Conservation (phyloP, 179 eudicot genomes). For the Spinacia oleracea region DNA sequence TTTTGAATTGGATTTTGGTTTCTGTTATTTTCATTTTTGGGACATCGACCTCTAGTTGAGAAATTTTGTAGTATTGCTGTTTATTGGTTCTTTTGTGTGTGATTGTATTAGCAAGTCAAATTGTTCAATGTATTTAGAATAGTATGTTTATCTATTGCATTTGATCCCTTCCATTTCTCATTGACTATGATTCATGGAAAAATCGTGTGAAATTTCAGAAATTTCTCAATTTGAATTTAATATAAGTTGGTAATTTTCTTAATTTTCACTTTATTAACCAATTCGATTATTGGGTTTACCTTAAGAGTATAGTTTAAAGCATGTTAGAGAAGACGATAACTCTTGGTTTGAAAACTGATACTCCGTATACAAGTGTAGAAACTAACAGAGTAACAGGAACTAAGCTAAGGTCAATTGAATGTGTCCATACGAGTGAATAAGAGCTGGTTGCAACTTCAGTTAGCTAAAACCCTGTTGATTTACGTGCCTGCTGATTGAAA, state of each 20-base stretch:
- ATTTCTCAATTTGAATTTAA: not conserved
- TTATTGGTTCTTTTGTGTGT: not conserved
- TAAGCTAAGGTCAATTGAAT: not conserved
- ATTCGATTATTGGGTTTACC: not conserved
- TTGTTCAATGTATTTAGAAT: not conserved
- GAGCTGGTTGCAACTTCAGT: not conserved
- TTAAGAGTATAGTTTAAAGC: not conserved
- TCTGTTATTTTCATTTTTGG: not conserved
- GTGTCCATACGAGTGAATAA: not conserved
- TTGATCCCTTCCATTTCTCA: not conserved
- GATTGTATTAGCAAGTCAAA: not conserved
- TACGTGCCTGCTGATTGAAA: not conserved
- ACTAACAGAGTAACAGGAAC: not conserved
- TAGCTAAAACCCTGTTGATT: not conserved
- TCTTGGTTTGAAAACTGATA: not conserved
- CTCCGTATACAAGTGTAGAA: not conserved
- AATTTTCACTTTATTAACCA: not conserved
- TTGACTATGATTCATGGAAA: not conserved
- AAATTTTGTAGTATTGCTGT: not conserved
- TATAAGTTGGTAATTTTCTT: not conserved
- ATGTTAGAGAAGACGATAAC: conserved; percentile 3
- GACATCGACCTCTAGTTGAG: not conserved
- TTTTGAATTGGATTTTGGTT: not conserved
- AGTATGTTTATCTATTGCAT: not conserved
- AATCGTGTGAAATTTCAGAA: not conserved